Conservation (phyloP, 1,139 yeast genomes). For the Nadsonia commutata region DNA sequence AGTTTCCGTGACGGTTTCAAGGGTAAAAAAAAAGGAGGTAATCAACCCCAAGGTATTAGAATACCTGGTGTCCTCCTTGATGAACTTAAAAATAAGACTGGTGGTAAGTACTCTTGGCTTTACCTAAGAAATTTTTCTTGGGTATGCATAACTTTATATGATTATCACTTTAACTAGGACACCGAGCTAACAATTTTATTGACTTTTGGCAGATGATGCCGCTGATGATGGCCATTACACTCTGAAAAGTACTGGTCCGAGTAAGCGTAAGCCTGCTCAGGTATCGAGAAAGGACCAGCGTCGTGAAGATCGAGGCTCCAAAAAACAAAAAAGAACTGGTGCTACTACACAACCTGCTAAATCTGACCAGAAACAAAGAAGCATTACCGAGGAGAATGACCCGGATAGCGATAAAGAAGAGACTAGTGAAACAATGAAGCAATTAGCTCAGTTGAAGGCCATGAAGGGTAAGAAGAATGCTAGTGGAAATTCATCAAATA, state of each 20-base stretch:
- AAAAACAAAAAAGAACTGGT: neutral
- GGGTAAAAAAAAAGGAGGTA: neutral
- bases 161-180: no score
- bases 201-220: no score
- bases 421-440: slow-evolving; percentile 13
- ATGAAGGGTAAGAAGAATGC: slow-evolving; percentile 20
- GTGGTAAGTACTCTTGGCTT: no score
- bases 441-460: slow-evolving; percentile 15
- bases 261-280: neutral
- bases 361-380: neutral
- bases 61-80: neutral
- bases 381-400: neutral
- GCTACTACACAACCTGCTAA: neutral
- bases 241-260: neutral
- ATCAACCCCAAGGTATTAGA: neutral
- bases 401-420: slow-evolving; percentile 12
- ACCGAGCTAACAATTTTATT: no score
- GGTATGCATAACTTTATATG: no score
- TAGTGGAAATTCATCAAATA: slow-evolving; percentile 27
- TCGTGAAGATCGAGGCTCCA: neutral
- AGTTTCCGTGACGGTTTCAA: neutral
- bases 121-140: no score
- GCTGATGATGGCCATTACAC: neutral
- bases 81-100: neutral
- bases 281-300: neutral